phyloP scores from a whole-genome alignment of 176 grass and related monocot genomes.

The Oryza meridionalis region DNA sequence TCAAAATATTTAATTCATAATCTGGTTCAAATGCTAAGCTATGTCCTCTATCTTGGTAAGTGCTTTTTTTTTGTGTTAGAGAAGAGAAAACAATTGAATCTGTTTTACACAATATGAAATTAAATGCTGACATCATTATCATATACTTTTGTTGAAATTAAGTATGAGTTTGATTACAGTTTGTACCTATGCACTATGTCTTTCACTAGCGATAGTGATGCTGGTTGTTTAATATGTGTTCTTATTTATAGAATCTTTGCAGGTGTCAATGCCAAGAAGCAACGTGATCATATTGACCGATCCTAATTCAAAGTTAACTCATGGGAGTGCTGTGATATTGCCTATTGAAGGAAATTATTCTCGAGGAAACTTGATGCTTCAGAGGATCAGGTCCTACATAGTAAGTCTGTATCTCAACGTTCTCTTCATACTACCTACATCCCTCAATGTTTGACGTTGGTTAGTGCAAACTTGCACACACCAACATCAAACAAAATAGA shows the following conservation, averaged over 20 bases:
- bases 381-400: constrained; percentile 91
- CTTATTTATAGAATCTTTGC: constrained; percentile 80
- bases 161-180: neutral
- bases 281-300: constrained; percentile 82
- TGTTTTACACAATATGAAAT: neutral
- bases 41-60: neutral
- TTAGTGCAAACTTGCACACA: too few species aligned
- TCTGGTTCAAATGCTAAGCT: neutral
- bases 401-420: constrained; percentile 55
- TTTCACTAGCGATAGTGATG: neutral
- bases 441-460: too few species aligned
- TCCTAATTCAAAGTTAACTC: constrained; percentile 64
- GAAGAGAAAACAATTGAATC: neutral
- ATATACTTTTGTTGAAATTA: neutral
- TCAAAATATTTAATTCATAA: too few species aligned
- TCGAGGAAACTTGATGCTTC: constrained; percentile 86
- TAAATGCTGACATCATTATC: constrained; percentile 9
- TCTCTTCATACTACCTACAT: neutral
- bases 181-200: neutral
- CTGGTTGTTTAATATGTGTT: constrained; percentile 58
- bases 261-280: constrained; percentile 91
- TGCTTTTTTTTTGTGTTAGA: neutral
- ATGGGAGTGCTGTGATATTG: constrained; percentile 54
- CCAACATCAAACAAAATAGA: too few species aligned
- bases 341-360: constrained; percentile 84